phyloP scores from a whole-genome alignment of 2,329 filamentous ascomycete species.

The Fusarium duplospermum region DNA sequence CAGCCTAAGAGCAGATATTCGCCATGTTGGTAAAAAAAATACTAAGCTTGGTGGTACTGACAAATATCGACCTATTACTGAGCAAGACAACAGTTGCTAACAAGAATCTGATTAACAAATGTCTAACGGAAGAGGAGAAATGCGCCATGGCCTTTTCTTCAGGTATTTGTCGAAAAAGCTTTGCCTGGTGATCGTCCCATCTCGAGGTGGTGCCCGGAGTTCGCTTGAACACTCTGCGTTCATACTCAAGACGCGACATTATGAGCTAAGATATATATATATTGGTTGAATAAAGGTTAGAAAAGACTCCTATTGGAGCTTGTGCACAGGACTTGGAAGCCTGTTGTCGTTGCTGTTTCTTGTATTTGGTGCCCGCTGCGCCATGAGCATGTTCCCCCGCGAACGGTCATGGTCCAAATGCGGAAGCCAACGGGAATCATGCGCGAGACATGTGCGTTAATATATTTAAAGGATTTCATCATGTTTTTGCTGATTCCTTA shows the following conservation, averaged over 20 bases:
- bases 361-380: background rate
- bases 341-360: background rate
- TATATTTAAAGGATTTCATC: too few species aligned
- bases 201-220: background rate
- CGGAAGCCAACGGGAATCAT: background rate
- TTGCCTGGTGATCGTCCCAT: background rate
- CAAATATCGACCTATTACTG: too few species aligned
- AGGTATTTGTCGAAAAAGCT: background rate
- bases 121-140: background rate
- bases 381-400: background rate
- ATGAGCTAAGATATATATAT: background rate
- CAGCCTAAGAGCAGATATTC: too few species aligned
- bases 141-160: background rate
- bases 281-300: background rate
- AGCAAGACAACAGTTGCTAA: too few species aligned
- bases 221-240: background rate
- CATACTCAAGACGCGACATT: background rate
- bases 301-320: rapidly evolving
- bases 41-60: too few species aligned
- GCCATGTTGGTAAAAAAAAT: too few species aligned
- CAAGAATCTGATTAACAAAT: too few species aligned
- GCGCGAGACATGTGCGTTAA: too few species aligned
- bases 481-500: too few species aligned
- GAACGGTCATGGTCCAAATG: background rate
- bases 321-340: background rate